Base-by-base conservation (phyloP, 176 grass and related monocot genomes). In the Raddia guianensis region DNA sequence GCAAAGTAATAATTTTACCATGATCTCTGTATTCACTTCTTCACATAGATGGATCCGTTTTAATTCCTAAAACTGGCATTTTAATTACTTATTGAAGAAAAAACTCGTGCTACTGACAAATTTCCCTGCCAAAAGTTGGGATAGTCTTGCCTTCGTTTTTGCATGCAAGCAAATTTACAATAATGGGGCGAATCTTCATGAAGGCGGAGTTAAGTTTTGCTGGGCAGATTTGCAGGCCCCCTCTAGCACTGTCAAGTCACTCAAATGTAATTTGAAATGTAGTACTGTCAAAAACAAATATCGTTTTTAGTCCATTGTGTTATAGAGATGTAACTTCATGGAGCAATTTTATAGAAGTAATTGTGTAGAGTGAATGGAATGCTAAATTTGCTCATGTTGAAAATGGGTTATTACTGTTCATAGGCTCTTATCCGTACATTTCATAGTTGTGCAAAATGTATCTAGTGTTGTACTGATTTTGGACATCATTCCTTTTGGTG, bases 331-430 rank as follows among this genome's bases (percentile, higher is more conserved):
- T 63, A 63, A 53, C 48, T 71, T 18, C 11, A 44, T n/a, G 66
- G 49, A 70, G 45, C 60, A 77, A n/a, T 34, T 78, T 63, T 78
- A 33, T 84, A 43, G 68, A 78, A 56, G 34, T 11, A 47, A 63
- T 62, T 78, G 6, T 45, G 34, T 15, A 70, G 55, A 44, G 33
- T 63, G 27, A 54, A 70, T 53, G 46, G 83, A 73, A 70, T 63
- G 5, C 7, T 12, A 51, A 66, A 54, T 45, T 62, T 51, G 44
- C 70, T 73, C 5, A 5, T 64, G 65, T 52, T 37, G 33, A 68
- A 68, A 68, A 55, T 43, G 10, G n/a, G 27, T 44, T 18, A 77
- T 72, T 61, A 45, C 49, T 59, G 19, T 68, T 43, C 21, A 34
- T 20, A 63, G 58, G 4, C 15, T 62, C 18, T 75, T 16, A 15